Base-by-base conservation (phyloP, 2,329 filamentous ascomycete genomes). In the Ophiocordyceps robertsii region DNA sequence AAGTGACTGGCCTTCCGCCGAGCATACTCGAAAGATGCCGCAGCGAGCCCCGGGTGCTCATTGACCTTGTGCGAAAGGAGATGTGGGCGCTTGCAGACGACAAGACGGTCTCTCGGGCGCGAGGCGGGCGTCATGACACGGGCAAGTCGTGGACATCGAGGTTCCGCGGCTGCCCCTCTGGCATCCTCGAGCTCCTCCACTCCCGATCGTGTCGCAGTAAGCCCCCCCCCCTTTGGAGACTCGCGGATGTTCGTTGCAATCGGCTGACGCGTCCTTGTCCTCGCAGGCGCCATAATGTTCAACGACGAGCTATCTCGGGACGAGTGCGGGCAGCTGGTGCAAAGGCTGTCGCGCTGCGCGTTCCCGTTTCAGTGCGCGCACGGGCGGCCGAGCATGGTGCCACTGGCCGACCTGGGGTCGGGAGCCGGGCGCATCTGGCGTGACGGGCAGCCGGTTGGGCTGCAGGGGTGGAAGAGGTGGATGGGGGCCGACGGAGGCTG, bases 291-390 rank as follows among this genome's bases (percentile, higher is more conserved):
- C 3, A 79, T 92, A 56, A 90, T 89, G 84, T 93, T 93, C 61
- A 90, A 90, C 51, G 86, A 93, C 53, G 55, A 63, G 6, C 61
- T 92, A 8, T 68, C 67, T 0, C 47, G 56, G 1, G 59, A 67
- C 0, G 70, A 86, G 48, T 90, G 85, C 50, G 50, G 61, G 10
- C 55, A 58, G 1, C 58, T 92, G 30, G 57, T 90, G 0, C 46
- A 43, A 2, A 67, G 67, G 3, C 61, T 92, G n/a, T 69, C 72
- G 0, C 55, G 53, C 1, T 88, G 82, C 49, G 69, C 67, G 0
- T 85, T 90, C 47, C 85, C 86, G 0, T 92, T 92, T 49, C 80
- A 86, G 55, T 93, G 86, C 59, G 86, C 86, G 1, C 86, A 93
- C 65, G 86, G 86, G 1, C 68, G 80, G 42, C 78, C 78, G 1